Evolutionary conservation across 2,329 filamentous ascomycete species (phyloP), one percentile per base, ranked within the genome.

Genomic region (Xylaria sp.): DNA sequence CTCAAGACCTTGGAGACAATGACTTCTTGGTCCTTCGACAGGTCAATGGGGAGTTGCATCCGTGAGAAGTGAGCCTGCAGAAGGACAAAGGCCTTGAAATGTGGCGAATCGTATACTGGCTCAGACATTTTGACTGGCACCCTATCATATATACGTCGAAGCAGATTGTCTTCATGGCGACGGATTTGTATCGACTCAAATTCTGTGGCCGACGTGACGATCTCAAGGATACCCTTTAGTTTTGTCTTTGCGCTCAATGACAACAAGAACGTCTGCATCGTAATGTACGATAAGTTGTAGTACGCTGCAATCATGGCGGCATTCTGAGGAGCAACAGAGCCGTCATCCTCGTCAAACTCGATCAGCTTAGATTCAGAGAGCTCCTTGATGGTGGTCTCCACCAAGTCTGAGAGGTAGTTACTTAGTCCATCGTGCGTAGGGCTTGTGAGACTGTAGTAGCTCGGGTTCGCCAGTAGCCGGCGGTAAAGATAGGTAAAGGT

Each of bases 401-500:
- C 92, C 61, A 97, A 80, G 69, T 97, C 93, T 1, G 95, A 97
- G 68, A 99, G 81, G 77, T 94, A 94, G 37, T 90, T 88, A 74
- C 92, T 97, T n/a, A 99, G 80, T 2, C 90, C 92, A 67, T 97
- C 93, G 66, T 97, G 91, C 0, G 90, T 92, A 3, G 91, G 90
- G 72, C 92, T 91, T 13, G 87, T 88, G 62, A 99, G 79, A 67
- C 91, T 90, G 77, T 99, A 99, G 79, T 92, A 99, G 75, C 91
- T 97, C 7, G 94, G 94, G 72, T 99, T 99, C 35, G 93, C 92
- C 42, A 97, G 83, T 44, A 99, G 83, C 60, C 94, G 88, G 49
- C 94, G 89, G 77, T 99, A 99, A 77, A 97, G 97, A 78, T 96
- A 99, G 9, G 93, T 97, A 73, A 97, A 97, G 0, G 94, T 97